Conservation (phyloP, 345 rosid genomes). For the Theobroma cacao region DNA sequence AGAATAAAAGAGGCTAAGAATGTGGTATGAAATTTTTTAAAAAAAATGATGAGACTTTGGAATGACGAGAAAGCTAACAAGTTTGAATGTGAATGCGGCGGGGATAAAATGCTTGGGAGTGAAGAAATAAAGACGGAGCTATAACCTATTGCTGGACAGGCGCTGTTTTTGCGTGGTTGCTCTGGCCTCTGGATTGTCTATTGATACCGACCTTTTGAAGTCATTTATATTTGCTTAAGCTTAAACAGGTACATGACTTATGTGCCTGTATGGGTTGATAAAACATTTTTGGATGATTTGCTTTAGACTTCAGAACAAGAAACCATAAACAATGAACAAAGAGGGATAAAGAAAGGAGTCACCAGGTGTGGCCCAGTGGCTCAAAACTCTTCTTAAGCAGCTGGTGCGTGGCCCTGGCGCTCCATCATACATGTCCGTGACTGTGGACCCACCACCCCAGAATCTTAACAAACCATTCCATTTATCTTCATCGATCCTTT, state of each 20-base stretch:
- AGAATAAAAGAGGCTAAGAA: not conserved
- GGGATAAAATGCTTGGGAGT: not conserved
- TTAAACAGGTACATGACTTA: no score
- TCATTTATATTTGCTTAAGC: not conserved
- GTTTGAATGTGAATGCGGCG: not conserved
- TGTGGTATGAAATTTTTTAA: not conserved
- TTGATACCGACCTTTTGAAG: not conserved
- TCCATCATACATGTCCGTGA: not conserved
- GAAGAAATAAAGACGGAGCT: not conserved
- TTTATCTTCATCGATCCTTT: constrained; percentile 1
- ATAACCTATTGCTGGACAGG: not conserved
- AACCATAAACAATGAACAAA: not conserved
- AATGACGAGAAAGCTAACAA: not conserved
- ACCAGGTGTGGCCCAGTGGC: not conserved
- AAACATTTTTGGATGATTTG: not conserved
- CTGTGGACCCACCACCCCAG: not conserved
- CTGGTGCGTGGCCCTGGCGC: no score
- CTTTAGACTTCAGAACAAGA: not conserved
- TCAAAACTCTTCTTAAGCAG: not conserved
- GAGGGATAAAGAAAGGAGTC: constrained; percentile 5
- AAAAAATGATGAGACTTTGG: not conserved
- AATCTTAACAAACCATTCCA: not conserved
- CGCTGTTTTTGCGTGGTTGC: not conserved
- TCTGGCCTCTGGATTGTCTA: not conserved
- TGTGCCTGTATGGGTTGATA: not conserved